Conservation (phyloP, 2,329 filamentous ascomycete species). For the Orbilia ellipsospora region DNA sequence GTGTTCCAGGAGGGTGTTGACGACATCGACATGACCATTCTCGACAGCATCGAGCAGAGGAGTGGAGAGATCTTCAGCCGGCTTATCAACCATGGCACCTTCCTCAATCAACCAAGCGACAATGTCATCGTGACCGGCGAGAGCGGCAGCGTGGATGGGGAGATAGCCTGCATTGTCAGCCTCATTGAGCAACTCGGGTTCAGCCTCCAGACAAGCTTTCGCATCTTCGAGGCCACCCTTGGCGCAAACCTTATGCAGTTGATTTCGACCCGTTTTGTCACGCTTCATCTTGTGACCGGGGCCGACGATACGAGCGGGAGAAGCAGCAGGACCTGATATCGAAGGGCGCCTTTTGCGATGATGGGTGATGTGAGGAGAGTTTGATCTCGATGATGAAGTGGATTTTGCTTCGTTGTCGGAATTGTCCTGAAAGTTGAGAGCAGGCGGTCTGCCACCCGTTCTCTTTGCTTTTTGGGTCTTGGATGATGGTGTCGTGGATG, state of each 20-base stretch:
- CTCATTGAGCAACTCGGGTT: constrained; percentile 87
- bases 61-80: constrained; percentile 84
- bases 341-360: constrained; percentile 37
- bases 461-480: constrained; percentile 42
- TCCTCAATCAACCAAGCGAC: constrained; percentile 86
- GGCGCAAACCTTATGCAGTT: constrained; percentile 88
- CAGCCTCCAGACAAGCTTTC: constrained; percentile 77
- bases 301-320: constrained; percentile 47
- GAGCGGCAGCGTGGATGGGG: constrained; percentile 88
- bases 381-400: constrained; percentile 48
- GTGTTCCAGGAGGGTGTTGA: constrained; percentile 82
- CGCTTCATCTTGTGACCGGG: constrained; percentile 79
- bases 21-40: constrained; percentile 89
- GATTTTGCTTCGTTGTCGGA: constrained; percentile 48
- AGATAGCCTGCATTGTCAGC: constrained; percentile 97
- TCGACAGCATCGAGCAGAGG: constrained; percentile 96
- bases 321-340: constrained; percentile 42
- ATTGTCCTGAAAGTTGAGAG: constrained; percentile 33
- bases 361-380: constrained; percentile 32
- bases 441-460: constrained; percentile 28
- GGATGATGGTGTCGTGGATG: neutral
- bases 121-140: constrained; percentile 86
- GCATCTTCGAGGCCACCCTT: constrained; percentile 83
- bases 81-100: constrained; percentile 84
- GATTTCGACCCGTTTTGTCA: constrained; percentile 91